Percentiles rank a stretch among this genome's conserved stretches.
Evolutionary conservation across 257 asterid genomes (phyloP).

Genomic region (Lycium barbarum): DNA sequence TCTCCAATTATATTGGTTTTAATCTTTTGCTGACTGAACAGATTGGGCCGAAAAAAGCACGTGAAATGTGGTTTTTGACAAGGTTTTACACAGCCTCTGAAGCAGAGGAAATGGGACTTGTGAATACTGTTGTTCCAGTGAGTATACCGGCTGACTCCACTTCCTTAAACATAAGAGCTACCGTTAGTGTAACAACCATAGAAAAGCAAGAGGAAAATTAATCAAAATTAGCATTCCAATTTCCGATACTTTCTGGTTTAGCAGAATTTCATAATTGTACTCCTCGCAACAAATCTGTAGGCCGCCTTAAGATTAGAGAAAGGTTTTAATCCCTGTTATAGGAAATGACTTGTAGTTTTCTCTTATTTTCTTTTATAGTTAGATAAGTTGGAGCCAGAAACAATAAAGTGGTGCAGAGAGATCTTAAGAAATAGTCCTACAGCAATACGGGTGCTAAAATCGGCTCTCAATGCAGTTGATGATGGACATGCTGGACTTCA

Average conservation of each 20-base stretch:
- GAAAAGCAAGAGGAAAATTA: not conserved
- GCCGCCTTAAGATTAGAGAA: not conserved
- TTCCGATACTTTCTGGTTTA: not conserved
- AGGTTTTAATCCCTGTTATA: not conserved
- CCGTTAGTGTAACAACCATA: not conserved
- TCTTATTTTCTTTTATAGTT: slow-evolving; percentile 40
- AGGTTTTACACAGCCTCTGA: slow-evolving; percentile 83
- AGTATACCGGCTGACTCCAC: slow-evolving; percentile 35
- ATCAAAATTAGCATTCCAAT: not conserved
- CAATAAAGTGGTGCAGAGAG: slow-evolving; percentile 92
- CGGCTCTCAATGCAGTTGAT: slow-evolving; percentile 91
- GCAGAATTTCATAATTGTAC: not conserved
- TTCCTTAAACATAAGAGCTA: not conserved
- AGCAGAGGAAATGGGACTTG: slow-evolving; percentile 97
- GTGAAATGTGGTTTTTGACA: slow-evolving; percentile 92
- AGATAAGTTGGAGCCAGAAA: slow-evolving; percentile 83
- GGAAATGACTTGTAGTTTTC: not conserved
- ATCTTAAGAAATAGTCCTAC: slow-evolving; percentile 90
- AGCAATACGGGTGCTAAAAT: slow-evolving; percentile 81
- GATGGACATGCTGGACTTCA: slow-evolving; percentile 98
- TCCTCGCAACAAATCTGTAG: not conserved
- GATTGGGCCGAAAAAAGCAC: slow-evolving; percentile 93
- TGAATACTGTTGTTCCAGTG: slow-evolving; percentile 89
- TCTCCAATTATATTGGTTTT: not conserved
- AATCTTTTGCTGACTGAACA: slow-evolving; percentile 32